A percentile compares a stretch with the other conserved stretches of the same genome.
Evolutionary conservation across 2,329 filamentous ascomycete genomes (phyloP).

Genomic region (Penicillium sp.): DNA sequence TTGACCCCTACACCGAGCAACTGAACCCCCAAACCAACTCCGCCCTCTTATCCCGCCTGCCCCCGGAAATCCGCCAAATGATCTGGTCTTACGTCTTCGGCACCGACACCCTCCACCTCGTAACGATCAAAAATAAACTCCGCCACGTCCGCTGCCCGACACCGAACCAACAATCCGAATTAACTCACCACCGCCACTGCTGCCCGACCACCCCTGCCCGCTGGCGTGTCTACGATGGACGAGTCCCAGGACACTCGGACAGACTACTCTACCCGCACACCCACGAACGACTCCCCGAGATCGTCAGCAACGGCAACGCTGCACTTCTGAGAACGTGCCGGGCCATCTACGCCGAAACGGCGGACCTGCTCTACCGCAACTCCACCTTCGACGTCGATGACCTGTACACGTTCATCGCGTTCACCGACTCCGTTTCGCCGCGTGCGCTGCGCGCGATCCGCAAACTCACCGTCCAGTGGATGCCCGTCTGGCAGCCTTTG

Average conservation of each 20-base stretch:
- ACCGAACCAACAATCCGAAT: neutral
- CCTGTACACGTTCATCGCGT: conserved; percentile 37
- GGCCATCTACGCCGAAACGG: conserved; percentile 35
- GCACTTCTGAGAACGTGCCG: conserved; percentile 35
- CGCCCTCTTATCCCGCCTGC: conserved; percentile 28
- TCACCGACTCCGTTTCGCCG: conserved; percentile 24
- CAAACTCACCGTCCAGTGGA: conserved; percentile 34
- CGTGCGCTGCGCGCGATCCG: conserved; percentile 19
- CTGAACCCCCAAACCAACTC: conserved; percentile 19
- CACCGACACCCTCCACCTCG: conserved; percentile 35
- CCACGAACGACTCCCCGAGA: conserved; percentile 21
- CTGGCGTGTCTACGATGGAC: conserved; percentile 28
- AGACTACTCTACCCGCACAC: conserved; percentile 38
- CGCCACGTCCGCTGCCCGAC: conserved; percentile 34
- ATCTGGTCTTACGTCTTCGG: conserved; percentile 40
- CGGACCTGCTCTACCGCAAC: conserved; percentile 29
- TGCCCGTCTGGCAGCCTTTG: conserved; percentile 36
- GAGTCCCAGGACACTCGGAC: conserved; percentile 17
- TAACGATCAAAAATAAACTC: conserved; percentile 36
- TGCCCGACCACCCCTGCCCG: conserved; percentile 33
- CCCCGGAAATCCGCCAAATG: conserved; percentile 38
- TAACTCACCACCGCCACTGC: conserved; percentile 32
- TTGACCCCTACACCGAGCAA: conserved; percentile 3
- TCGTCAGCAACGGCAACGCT: conserved; percentile 24
- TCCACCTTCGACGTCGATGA: conserved; percentile 37